Base-by-base conservation (phyloP, 495 filamentous ascomycete genomes). In the Penicillium lividum region DNA sequence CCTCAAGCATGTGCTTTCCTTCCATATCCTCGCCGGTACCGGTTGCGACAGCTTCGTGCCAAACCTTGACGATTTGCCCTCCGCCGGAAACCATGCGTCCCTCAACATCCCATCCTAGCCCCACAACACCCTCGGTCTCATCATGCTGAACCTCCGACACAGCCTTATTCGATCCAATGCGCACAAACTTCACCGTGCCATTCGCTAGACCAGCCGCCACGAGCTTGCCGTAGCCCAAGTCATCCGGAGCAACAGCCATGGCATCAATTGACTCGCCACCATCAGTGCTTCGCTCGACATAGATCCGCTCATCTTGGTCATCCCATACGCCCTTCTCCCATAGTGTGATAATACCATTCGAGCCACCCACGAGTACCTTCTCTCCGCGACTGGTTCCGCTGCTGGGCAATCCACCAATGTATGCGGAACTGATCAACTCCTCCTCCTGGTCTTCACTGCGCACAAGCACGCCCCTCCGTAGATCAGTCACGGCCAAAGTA, bases 291-390 rank as follows among this genome's bases (percentile, higher is more conserved):
- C 78, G 72, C 53, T 86, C 81, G 8, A 97, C 81, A 48, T 88
- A 82, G 57, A 98, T 86, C 5, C 91, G 83, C 69, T 96, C 91
- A 60, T 94, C 89, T 69, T 96, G 91, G 72, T 96, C 93, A 64
- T 96, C 92, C 93, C 94, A 98, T 1, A 86, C 82, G 1, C 93
- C 94, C 61, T 84, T 88, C 65, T 98, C 92, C 94, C 94, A 98
- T 3, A 97, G 77, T 9, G 93, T 95, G 59, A 97, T 63, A 5
- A 96, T 83, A 15, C 94, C 94, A 8, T 80, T 84, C 10, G 86
- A 84, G 13, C 87, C 89, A 31, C 94, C 94, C 2, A 96, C 86
- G 1, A 92, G 71, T 2, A 96, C 77, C 64, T 96, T 91, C 62
- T 89, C 82, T 3, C 89, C 89, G 27, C 86, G 85, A 55, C 75